These are phyloP conservation scores for Coemansia sp. DNA, from an alignment of 192 early-diverging fungal genomes.

Conservation along the genomic window DNA sequence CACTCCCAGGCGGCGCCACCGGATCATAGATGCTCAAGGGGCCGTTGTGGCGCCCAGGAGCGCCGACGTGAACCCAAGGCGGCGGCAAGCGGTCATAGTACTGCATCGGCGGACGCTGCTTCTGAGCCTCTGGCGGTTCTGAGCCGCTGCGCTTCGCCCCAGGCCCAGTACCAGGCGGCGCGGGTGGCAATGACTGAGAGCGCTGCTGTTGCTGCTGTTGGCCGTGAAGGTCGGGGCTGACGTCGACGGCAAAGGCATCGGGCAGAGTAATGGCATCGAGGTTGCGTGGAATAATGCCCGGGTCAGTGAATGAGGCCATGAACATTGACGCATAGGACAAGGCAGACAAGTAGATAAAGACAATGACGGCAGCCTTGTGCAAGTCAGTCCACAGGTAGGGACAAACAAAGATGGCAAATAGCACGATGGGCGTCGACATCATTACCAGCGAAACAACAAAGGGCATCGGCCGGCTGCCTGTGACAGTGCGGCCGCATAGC, in stretches of 20 bases:
- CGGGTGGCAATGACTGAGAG: background rate
- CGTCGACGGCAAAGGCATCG: constrained; percentile 32
- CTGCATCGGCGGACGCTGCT: constrained; percentile 37
- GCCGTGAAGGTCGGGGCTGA: background rate
- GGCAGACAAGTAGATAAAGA: constrained; percentile 65
- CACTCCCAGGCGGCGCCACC: constrained; percentile 18
- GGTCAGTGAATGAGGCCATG: constrained; percentile 73
- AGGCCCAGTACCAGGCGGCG: background rate
- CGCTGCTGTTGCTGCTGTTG: background rate
- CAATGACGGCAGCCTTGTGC: constrained; percentile 59
- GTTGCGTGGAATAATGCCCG: constrained; percentile 71
- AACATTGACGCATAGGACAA: constrained; percentile 66
- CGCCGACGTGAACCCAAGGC: constrained; percentile 40
- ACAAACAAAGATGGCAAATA: constrained; percentile 65
- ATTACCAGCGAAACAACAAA: constrained; percentile 61
- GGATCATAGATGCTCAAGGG: constrained; percentile 48
- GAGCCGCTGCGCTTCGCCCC: background rate
- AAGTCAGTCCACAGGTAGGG: constrained; percentile 63
- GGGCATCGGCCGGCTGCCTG: constrained; percentile 60
- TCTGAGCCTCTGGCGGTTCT: background rate
- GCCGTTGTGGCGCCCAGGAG: constrained; percentile 19
- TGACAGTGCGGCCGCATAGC: constrained; percentile 62
- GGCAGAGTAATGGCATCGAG: constrained; percentile 57
- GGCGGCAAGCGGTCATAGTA: constrained; percentile 55
- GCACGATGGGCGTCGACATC: constrained; percentile 55